Conservation (phyloP, 2,329 filamentous ascomycete species). For the Coniochaeta sp. region DNA sequence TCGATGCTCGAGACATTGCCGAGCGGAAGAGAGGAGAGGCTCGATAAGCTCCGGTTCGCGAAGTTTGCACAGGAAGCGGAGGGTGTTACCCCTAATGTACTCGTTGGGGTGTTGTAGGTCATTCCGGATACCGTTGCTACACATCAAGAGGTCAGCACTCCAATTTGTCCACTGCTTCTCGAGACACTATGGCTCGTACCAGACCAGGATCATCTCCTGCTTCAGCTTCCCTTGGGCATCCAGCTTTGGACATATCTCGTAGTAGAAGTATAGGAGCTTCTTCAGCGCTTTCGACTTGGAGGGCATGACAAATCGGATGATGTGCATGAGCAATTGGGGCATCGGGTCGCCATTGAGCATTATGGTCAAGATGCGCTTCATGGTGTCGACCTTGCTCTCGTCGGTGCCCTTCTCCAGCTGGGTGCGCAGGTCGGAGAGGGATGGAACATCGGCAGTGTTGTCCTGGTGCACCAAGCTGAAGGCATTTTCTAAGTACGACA, state of each 20-base stretch:
- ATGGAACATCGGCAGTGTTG: conserved; percentile 88
- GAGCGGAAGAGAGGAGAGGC: conserved; percentile 84
- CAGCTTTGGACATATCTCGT: conserved; percentile 96
- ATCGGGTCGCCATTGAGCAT: conserved; percentile 98
- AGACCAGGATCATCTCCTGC: conserved; percentile 99
- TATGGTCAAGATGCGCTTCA: conserved; percentile 91
- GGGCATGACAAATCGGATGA: conserved; percentile 99
- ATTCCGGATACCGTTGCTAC: conserved; percentile 93
- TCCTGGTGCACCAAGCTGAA: conserved; percentile 98
- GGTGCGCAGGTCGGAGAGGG: conserved; percentile 82
- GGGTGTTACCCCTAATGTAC: conserved; percentile 95
- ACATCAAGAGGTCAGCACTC: conserved; percentile 15
- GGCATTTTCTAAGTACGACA: conserved; percentile 92
- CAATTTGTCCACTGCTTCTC: not conserved
- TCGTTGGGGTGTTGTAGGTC: conserved; percentile 97
- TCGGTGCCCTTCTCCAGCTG: conserved; percentile 92
- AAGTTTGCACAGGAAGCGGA: conserved; percentile 94
- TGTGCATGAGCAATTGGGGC: conserved; percentile 95
- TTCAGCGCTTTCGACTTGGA: conserved; percentile 94
- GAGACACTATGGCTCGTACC: conserved; percentile 44
- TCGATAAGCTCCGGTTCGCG: conserved; percentile 94
- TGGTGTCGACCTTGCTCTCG: conserved; percentile 87
- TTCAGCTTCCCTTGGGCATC: conserved; percentile 90
- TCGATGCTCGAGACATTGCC: conserved; percentile 87
- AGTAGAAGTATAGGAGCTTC: conserved; percentile 98